Evolutionary conservation across 768 basidiomycete genomes (phyloP), one percentile per base, ranked within the genome.

Genomic region (Macrolepiota dolichaula): DNA sequence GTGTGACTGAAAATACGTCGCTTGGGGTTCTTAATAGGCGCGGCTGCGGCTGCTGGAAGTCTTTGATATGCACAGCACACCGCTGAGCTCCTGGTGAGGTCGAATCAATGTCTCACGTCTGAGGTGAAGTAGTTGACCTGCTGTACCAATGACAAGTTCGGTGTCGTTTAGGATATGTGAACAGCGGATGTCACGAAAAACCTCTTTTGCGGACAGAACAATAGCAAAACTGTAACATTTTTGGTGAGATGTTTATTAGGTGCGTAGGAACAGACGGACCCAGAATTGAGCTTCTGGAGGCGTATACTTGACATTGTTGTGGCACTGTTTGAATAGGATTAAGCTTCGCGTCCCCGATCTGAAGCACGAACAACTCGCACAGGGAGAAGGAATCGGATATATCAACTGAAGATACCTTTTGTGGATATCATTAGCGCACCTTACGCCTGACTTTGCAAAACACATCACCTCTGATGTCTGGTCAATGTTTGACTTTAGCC

Each of bases 1-100:
- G 85, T 51, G 76, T 69, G n/a, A 89, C 72, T 2, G 87, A 71
- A 63, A 91, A 83, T 0, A 89, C 84, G 65, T 89, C 88, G 56
- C 87, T 88, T 19, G 76, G 64, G 2, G 87, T 88, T 27, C 77
- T 70, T 10, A 90, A 68, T 61, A 71, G 66, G 55, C 74, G 72
- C 1, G 80, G 66, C 13, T 72, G 71, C 1, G 64, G 61, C 32
- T 74, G 66, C 1, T 65, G 59, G 36, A 82, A 80, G 49, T 88
- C 83, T 3, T 76, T 68, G 2, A 90, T 67, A 51, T 82, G 74
- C 0, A 86, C 73, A 0, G 81, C 87, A 47, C 78, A 79, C 51
- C 75, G 74, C 63, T 77, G 78, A 10, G 81, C 81, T 37, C 88
- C 89, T 89, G 5, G 7, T 47, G 51, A 57, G 29, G 38, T 13